Evolutionary conservation across 345 rosid genomes (phyloP).

Genomic region (Firmiana major): DNA sequence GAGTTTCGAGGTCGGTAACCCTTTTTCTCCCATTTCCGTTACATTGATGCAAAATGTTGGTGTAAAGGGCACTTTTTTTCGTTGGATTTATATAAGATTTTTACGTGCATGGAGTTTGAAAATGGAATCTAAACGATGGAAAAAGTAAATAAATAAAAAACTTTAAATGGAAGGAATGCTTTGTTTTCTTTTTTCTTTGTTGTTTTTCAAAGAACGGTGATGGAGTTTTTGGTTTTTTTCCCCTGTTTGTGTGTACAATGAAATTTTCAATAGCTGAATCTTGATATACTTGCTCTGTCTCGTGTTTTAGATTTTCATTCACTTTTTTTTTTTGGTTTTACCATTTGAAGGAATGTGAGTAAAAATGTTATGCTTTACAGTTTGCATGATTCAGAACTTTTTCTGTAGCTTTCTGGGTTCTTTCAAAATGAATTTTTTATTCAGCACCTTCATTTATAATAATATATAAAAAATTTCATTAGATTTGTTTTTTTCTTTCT

Average conservation of each 20-base stretch:
- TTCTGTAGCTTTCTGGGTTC: not conserved
- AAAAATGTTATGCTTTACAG: not conserved
- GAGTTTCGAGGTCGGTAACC: not conserved
- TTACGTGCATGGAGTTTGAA: slow-evolving; percentile 2
- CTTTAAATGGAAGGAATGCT: not conserved
- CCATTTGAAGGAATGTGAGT: not conserved
- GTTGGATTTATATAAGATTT: not conserved
- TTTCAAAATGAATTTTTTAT: not conserved
- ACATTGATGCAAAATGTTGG: not conserved
- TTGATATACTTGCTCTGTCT: not conserved
- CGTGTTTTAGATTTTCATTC: not conserved
- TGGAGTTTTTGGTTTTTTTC: not conserved
- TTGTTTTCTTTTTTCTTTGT: not conserved
- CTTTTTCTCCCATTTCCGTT: not conserved
- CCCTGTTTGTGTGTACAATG: not conserved
- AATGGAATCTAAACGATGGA: not conserved
- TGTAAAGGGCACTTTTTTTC: not conserved
- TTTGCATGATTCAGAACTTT: not conserved
- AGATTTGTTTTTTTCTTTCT: not conserved
- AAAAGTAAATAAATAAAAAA: not conserved
- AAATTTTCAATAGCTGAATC: not conserved
- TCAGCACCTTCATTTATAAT: not conserved
- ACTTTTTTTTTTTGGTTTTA: not conserved
- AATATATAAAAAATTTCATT: not conserved
- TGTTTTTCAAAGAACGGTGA: not conserved